Evolutionary conservation across 1,139 yeast genomes (phyloP).

Genomic region (Yamadazyma sp.): DNA sequence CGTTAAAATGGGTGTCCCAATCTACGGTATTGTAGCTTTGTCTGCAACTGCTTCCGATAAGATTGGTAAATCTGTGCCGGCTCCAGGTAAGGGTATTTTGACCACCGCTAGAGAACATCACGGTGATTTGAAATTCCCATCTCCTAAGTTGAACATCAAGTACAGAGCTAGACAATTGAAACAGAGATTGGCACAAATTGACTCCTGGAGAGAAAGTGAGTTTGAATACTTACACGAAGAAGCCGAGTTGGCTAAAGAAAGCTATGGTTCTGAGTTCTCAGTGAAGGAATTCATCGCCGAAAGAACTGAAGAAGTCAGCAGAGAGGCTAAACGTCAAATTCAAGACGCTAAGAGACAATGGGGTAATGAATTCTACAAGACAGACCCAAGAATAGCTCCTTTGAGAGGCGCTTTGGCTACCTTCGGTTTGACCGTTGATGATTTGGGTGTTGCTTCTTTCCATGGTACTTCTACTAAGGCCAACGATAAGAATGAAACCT

Average conservation of each 20-base stretch:
- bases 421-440: conserved; percentile 90
- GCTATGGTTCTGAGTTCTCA: conserved; percentile 59
- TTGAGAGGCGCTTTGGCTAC: conserved; percentile 95
- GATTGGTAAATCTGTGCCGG: conserved; percentile 98
- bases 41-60: conserved; percentile 97
- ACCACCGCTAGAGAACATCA: conserved; percentile 96
- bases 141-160: conserved; percentile 82
- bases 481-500: conserved; percentile 96
- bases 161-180: conserved; percentile 93
- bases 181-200: conserved; percentile 75
- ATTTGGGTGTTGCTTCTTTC: conserved; percentile 96
- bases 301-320: conserved; percentile 82
- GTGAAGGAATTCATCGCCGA: conserved; percentile 62
- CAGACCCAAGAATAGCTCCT: conserved; percentile 94
- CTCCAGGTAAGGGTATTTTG: conserved; percentile 99
- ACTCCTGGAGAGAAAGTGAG: conserved; percentile 84
- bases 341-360: conserved; percentile 89
- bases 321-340: conserved; percentile 84
- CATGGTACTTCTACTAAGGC: conserved; percentile 99
- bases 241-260: conserved; percentile 62
- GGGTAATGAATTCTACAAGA: conserved; percentile 92
- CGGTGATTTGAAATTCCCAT: conserved; percentile 76
- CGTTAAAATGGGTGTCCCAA: conserved; percentile 97
- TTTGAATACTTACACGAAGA: conserved; percentile 51
- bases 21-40: conserved; percentile 91